phyloP scores from a whole-genome alignment of 179 eudicot genomes.

The Silene coronaria region DNA sequence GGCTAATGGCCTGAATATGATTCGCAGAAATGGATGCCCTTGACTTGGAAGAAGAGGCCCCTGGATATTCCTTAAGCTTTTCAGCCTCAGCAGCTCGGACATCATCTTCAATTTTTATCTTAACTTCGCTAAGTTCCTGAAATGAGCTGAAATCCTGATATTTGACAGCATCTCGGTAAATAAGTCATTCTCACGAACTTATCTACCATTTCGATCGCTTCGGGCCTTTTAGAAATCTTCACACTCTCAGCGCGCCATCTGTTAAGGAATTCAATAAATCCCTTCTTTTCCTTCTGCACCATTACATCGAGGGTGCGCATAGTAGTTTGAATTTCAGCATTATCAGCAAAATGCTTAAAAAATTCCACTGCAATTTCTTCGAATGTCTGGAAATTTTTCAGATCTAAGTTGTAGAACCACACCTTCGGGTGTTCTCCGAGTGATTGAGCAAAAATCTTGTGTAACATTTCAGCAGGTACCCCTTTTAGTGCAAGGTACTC shows the following conservation, averaged over 20 bases:
- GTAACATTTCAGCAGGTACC: background rate
- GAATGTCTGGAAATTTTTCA: background rate
- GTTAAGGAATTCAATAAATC: background rate
- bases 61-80: too few species aligned
- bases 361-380: background rate
- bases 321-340: background rate
- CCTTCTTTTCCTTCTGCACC: background rate
- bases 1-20: too few species aligned
- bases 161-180: background rate
- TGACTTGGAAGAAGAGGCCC: too few species aligned
- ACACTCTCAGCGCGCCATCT: background rate
- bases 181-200: background rate
- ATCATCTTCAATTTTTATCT: background rate
- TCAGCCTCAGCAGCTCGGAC: background rate
- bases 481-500: background rate
- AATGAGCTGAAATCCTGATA: background rate
- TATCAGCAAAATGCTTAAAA: background rate
- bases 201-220: background rate
- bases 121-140: background rate
- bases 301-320: background rate
- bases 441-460: background rate
- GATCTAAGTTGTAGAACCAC: background rate
- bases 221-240: background rate
- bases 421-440: background rate
- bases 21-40: too few species aligned